phyloP scores from a whole-genome alignment of 805 yeast genomes.

The Suhomyces canberraensis region DNA sequence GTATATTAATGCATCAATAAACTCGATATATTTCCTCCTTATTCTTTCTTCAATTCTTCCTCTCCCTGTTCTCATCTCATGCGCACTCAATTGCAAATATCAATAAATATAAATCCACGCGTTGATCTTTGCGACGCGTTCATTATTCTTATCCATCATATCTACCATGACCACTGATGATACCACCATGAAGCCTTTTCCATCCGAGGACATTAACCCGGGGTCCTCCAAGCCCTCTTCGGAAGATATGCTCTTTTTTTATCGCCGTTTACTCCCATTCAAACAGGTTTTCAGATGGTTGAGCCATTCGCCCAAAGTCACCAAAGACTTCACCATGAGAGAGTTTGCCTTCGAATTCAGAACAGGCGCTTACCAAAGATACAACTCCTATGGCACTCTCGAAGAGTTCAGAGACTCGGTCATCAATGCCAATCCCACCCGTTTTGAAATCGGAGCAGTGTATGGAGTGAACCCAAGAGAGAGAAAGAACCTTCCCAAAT shows the following conservation, averaged over 20 bases:
- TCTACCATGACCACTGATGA: not conserved
- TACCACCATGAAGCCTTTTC: slow-evolving; percentile 3
- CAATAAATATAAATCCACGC: too few species aligned
- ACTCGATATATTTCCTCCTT: too few species aligned
- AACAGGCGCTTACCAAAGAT: slow-evolving; percentile 87
- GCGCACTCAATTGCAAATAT: too few species aligned
- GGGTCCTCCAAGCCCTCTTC: slow-evolving; percentile 33
- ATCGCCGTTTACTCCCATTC: slow-evolving; percentile 72
- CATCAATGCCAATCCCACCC: slow-evolving; percentile 69
- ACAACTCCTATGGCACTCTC: slow-evolving; percentile 64
- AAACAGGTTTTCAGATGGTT: slow-evolving; percentile 82
- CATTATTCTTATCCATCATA: not conserved
- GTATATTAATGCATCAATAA: too few species aligned
- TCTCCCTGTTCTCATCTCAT: too few species aligned
- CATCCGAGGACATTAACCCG: slow-evolving; percentile 2
- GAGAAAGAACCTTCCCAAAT: slow-evolving; percentile 70
- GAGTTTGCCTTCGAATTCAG: slow-evolving; percentile 91
- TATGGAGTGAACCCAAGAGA: slow-evolving; percentile 86
- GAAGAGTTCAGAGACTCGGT: slow-evolving; percentile 81
- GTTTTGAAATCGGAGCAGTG: slow-evolving; percentile 94
- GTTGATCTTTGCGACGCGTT: slow-evolving; percentile 1
- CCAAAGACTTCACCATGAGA: slow-evolving; percentile 76
- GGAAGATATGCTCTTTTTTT: slow-evolving; percentile 71
- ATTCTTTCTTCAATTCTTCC: too few species aligned
- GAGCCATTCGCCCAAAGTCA: slow-evolving; percentile 76